These are phyloP conservation scores for Citrus trifoliata DNA, from an alignment of 345 rosid genomes.

Conservation along the genomic window DNA sequence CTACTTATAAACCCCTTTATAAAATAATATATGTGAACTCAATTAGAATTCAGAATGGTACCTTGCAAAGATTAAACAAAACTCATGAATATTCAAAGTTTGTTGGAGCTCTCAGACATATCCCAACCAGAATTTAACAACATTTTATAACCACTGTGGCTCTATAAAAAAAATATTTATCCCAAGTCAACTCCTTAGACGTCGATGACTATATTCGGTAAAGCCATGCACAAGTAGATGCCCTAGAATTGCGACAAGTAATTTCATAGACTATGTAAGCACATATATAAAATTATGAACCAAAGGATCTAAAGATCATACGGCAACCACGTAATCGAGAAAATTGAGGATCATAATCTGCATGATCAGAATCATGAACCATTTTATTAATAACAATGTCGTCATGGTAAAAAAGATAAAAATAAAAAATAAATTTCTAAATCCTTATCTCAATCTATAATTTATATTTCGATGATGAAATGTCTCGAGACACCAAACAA, in stretches of 20 bases:
- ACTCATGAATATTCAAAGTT: constrained; percentile 44
- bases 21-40: constrained; percentile 8
- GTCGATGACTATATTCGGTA: constrained; percentile 22
- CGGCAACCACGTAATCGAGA: constrained; percentile 14
- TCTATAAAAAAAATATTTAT: background rate
- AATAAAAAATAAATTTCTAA: background rate
- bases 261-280: constrained; percentile 27
- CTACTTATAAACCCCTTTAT: background rate
- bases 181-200: constrained; percentile 32
- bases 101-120: constrained; percentile 40
- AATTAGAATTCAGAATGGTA: background rate
- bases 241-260: constrained; percentile 35
- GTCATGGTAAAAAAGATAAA: constrained; percentile 3
- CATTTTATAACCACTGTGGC: constrained; percentile 25
- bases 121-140: constrained; percentile 43
- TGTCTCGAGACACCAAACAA: constrained; percentile 21
- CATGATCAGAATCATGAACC: background rate
- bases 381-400: constrained; percentile 6
- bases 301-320: background rate
- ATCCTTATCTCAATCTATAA: background rate
- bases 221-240: constrained; percentile 35
- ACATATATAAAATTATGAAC: constrained; percentile 4
- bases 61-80: background rate
- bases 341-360: constrained; percentile 17
- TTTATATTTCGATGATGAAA: background rate